phyloP scores from a whole-genome alignment of 495 filamentous ascomycete species.

The Clohesyomyces aquaticus region DNA sequence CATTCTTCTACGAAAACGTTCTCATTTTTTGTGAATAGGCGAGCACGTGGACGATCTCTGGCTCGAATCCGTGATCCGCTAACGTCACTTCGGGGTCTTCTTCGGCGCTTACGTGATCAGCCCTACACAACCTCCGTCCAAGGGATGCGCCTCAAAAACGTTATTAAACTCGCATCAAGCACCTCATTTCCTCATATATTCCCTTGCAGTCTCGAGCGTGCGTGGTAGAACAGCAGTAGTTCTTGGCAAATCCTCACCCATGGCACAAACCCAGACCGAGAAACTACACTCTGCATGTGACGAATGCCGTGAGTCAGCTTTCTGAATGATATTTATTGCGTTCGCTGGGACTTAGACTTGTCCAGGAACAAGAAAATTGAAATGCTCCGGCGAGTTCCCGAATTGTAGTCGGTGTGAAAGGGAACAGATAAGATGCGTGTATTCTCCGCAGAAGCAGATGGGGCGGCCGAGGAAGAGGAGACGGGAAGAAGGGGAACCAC shows the following conservation, averaged over 20 bases:
- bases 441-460: constrained; percentile 48
- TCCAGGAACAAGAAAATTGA: constrained; percentile 46
- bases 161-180: background rate
- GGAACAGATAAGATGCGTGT: constrained; percentile 45
- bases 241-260: background rate
- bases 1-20: too few relatives aligned
- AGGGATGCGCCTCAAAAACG: background rate
- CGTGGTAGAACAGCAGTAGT: background rate
- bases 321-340: background rate
- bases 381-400: constrained; percentile 43
- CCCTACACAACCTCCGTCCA: constrained; percentile 4
- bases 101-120: constrained; percentile 19
- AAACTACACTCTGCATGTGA: constrained; percentile 44
- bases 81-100: constrained; percentile 1
- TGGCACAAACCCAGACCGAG: constrained; percentile 26
- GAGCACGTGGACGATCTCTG: too few relatives aligned
- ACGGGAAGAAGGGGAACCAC: constrained; percentile 30
- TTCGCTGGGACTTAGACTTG: constrained; percentile 1
- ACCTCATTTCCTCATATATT: background rate
- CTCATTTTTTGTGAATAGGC: too few relatives aligned
- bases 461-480: constrained; percentile 45
- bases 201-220: background rate
- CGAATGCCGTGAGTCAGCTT: constrained; percentile 43
- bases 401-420: constrained; percentile 41
- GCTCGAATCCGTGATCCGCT: constrained; percentile 7